Percentiles rank a stretch among this genome's conserved stretches.
Evolutionary conservation across 495 filamentous ascomycete genomes (phyloP).

Genomic region (Trichoderma erinaceum): DNA sequence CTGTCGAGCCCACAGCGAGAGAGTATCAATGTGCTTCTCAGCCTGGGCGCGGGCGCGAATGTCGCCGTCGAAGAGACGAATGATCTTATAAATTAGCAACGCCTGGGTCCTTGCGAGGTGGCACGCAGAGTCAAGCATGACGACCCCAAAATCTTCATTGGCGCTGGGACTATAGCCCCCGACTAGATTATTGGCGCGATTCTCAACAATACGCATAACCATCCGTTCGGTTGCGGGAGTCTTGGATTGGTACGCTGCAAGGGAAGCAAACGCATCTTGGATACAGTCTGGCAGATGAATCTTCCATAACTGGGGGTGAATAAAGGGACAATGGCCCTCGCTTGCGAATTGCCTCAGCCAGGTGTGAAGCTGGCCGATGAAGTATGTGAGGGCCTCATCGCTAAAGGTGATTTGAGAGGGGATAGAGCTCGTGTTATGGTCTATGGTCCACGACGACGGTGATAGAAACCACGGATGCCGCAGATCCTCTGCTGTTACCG

Average conservation of each 20-base stretch:
- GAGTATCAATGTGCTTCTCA: constrained; percentile 38
- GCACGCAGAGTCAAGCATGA: constrained; percentile 20
- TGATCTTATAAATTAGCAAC: constrained; percentile 47
- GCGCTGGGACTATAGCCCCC: constrained; percentile 15
- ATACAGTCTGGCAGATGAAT: constrained; percentile 27
- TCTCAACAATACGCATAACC: constrained; percentile 25
- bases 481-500: not conserved
- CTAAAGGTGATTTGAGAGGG: constrained; percentile 16
- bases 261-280: constrained; percentile 25
- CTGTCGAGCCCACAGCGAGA: constrained; percentile 36
- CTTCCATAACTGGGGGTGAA: constrained; percentile 35
- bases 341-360: constrained; percentile 25
- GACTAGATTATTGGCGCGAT: constrained; percentile 21
- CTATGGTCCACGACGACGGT: constrained; percentile 22
- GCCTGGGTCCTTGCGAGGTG: constrained; percentile 43
- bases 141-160: not conserved
- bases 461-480: constrained; percentile 22
- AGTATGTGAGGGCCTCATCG: constrained; percentile 22
- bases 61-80: constrained; percentile 53
- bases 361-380: constrained; percentile 23
- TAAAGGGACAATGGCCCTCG: constrained; percentile 28
- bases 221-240: constrained; percentile 20
- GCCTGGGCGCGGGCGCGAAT: constrained; percentile 43
- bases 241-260: constrained; percentile 25
- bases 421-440: constrained; percentile 15